Percentiles rank a stretch among this genome's conserved stretches.
These are phyloP conservation scores for Hypoxylon sp. DNA, from an alignment of 2,329 filamentous ascomycete species.

Conservation along the genomic window DNA sequence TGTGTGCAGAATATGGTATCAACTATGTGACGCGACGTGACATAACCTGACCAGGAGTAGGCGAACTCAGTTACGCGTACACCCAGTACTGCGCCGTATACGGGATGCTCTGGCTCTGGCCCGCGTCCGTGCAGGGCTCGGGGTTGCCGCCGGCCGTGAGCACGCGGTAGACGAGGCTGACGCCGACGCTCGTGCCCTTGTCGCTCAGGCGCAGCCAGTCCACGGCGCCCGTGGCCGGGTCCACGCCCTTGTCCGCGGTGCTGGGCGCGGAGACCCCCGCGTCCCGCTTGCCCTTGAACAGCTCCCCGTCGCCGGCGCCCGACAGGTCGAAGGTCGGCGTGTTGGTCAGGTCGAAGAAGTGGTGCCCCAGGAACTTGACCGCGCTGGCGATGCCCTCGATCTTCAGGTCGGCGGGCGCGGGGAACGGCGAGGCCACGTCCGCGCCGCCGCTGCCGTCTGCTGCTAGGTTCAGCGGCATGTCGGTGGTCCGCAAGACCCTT, in stretches of 20 bases:
- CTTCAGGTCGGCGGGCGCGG: slow-evolving; percentile 58
- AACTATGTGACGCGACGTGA: neutral
- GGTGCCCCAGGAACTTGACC: slow-evolving; percentile 68
- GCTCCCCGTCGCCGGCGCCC: slow-evolving; percentile 54
- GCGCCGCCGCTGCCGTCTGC: slow-evolving; percentile 37
- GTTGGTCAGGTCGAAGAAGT: slow-evolving; percentile 71
- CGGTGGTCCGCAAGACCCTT: slow-evolving; percentile 56
- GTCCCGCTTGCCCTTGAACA: slow-evolving; percentile 63
- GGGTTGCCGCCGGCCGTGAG: slow-evolving; percentile 64
- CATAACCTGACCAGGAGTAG: no score
- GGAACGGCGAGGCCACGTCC: slow-evolving; percentile 58
- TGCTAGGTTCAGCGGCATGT: slow-evolving; percentile 63
- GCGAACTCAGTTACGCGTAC: slow-evolving; percentile 50
- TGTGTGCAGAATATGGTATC: neutral
- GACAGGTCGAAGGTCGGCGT: slow-evolving; percentile 71
- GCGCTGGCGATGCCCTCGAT: slow-evolving; percentile 49
- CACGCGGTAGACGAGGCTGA: slow-evolving; percentile 65
- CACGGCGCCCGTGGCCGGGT: slow-evolving; percentile 63
- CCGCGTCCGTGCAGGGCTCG: slow-evolving; percentile 57
- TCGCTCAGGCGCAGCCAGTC: slow-evolving; percentile 65
- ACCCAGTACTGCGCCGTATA: slow-evolving; percentile 72
- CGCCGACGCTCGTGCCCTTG: slow-evolving; percentile 55
- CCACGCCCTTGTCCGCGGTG: slow-evolving; percentile 59
- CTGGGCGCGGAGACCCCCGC: slow-evolving; percentile 65
- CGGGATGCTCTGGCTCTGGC: slow-evolving; percentile 63